These are phyloP conservation scores for Naganishia cerealis DNA, from an alignment of 1,284 basidiomycete genomes.

Conservation along the genomic window DNA sequence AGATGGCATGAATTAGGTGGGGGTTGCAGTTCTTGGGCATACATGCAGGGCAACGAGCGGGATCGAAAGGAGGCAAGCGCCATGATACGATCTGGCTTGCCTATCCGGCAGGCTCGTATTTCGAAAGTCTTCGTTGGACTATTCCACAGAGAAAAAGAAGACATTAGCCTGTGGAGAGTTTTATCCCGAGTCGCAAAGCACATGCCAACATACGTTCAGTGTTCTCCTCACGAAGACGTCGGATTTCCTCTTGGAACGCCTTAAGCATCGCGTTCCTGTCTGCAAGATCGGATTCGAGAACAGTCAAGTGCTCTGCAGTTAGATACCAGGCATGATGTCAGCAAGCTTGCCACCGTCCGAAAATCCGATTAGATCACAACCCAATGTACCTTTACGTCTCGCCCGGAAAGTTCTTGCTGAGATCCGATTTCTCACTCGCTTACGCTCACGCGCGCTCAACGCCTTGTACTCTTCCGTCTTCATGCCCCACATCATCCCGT, in stretches of 20 bases:
- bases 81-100: not conserved
- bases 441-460: constrained; percentile 50
- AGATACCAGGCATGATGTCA: not conserved
- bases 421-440: constrained; percentile 53
- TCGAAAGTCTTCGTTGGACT: constrained; percentile 18
- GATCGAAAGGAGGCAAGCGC: not conserved
- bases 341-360: not conserved
- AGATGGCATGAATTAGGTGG: not conserved
- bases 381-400: constrained; percentile 50
- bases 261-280: constrained; percentile 50
- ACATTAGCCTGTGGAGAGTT: not conserved
- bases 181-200: not conserved
- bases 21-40: not conserved
- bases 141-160: not conserved
- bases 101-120: constrained; percentile 14
- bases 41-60: not conserved
- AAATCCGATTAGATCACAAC: not conserved
- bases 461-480: constrained; percentile 52
- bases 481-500: constrained; percentile 56
- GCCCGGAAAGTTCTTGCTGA: constrained; percentile 53
- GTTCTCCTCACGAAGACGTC: constrained; percentile 46
- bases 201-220: constrained; percentile 42
- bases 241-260: constrained; percentile 47
- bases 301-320: constrained; percentile 48
- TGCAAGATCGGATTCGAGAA: constrained; percentile 46